Evolutionary conservation across 1,139 yeast genomes (phyloP).

Genomic region (Kodamaea ohmeri): DNA sequence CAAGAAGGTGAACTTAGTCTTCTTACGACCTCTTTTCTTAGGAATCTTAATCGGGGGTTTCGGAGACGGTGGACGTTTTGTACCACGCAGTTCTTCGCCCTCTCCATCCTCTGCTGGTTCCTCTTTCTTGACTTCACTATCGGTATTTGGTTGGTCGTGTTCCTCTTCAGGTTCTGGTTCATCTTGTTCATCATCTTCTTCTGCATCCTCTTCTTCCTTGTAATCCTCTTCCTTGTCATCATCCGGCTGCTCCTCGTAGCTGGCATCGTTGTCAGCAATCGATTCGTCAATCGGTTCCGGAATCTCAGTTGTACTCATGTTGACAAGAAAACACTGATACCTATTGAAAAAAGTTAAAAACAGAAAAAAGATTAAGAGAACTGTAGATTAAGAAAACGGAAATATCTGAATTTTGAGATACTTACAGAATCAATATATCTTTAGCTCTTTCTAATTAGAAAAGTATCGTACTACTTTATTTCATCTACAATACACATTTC

Average conservation of each 20-base stretch:
- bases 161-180: too few relatives aligned
- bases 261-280: slow-evolving; percentile 1
- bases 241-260: slow-evolving; percentile 1
- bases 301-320: slow-evolving; percentile 1
- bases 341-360: neutral
- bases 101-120: slow-evolving; percentile 20
- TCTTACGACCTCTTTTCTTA: slow-evolving; percentile 48
- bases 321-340: neutral
- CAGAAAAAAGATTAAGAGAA: neutral
- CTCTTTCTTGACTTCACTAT: too few relatives aligned
- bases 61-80: slow-evolving; percentile 7
- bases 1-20: slow-evolving; percentile 33
- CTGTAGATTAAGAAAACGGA: too few relatives aligned
- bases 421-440: too few relatives aligned
- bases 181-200: slow-evolving; percentile 14
- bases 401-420: too few relatives aligned
- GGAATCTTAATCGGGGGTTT: slow-evolving; percentile 21
- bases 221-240: slow-evolving; percentile 10
- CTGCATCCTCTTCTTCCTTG: slow-evolving; percentile 6
- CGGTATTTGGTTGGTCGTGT: too few relatives aligned
- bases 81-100: slow-evolving; percentile 9
- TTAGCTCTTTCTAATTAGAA: too few relatives aligned
- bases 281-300: neutral
- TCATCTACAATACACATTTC: neutral
- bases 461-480: too few relatives aligned